A percentile compares a stretch with the other conserved stretches of the same genome.
Evolutionary conservation across 306 rosid species (phyloP).

Genomic region (Parietaria judaica): DNA sequence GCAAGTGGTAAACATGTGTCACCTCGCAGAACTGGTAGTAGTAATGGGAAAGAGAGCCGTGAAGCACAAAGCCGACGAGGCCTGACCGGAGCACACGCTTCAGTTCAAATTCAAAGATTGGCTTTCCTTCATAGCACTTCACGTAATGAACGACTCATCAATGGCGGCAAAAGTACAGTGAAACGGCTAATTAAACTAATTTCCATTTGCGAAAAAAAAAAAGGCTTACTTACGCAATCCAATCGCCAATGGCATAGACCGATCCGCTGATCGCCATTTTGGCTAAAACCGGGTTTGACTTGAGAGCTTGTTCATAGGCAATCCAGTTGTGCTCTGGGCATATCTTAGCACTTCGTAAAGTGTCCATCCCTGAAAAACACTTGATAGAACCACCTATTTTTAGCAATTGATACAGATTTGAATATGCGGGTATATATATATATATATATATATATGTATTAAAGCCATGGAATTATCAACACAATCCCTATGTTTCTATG

Average conservation of each 20-base stretch:
- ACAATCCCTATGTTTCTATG: not conserved
- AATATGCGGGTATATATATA: too few relatives aligned
- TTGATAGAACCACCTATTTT: constrained; percentile 3
- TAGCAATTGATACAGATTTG: not conserved
- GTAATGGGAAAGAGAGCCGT: constrained; percentile 95
- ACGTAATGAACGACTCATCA: constrained; percentile 6
- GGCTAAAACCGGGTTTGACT: constrained; percentile 75
- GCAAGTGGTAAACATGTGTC: constrained; percentile 18
- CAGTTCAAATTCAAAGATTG: constrained; percentile 71
- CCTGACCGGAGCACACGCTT: constrained; percentile 77
- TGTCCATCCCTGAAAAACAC: constrained; percentile 84
- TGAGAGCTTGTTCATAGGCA: constrained; percentile 89
- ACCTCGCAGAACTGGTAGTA: constrained; percentile 98
- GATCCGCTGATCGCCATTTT: constrained; percentile 90
- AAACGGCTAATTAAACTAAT: not conserved
- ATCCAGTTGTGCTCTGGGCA: constrained; percentile 96
- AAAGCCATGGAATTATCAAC: not conserved
- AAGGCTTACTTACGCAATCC: constrained; percentile 82
- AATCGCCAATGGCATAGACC: constrained; percentile 84
- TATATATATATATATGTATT: too few relatives aligned
- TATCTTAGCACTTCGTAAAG: constrained; percentile 81
- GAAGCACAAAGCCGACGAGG: constrained; percentile 85
- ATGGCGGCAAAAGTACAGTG: not conserved
- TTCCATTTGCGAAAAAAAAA: not conserved
- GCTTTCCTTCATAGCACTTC: constrained; percentile 91